Percentiles rank a stretch among this genome's conserved stretches.
Evolutionary conservation across 1,139 yeast species (phyloP).

Genomic region (Waltiozyma solani): DNA sequence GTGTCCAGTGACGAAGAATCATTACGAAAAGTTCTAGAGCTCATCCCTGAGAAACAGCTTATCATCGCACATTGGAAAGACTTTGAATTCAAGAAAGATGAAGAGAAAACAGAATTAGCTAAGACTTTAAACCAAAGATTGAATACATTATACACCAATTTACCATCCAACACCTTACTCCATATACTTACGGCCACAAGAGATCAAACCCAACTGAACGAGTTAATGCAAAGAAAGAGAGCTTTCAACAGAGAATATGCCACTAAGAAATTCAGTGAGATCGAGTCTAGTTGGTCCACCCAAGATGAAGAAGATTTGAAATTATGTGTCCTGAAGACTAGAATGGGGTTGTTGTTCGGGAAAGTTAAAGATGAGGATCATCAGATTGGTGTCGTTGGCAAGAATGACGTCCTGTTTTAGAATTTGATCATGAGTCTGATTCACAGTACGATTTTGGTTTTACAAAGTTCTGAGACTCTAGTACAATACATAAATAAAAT

Average conservation of each 20-base stretch:
- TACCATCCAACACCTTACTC: slow-evolving; percentile 53
- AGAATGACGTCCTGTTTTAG: neutral
- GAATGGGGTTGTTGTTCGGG: slow-evolving; percentile 47
- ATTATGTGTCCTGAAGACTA: slow-evolving; percentile 35
- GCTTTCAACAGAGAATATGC: slow-evolving; percentile 28
- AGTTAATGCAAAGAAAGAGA: slow-evolving; percentile 31
- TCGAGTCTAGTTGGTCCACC: slow-evolving; percentile 42
- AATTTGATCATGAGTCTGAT: too few relatives aligned
- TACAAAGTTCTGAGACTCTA: too few relatives aligned
- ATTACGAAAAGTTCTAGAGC: slow-evolving; percentile 29
- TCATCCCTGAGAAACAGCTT: slow-evolving; percentile 36
- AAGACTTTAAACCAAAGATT: slow-evolving; percentile 35
- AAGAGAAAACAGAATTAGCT: slow-evolving; percentile 12
- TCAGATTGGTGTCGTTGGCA: neutral
- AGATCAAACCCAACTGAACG: slow-evolving; percentile 41
- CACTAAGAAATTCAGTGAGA: slow-evolving; percentile 32
- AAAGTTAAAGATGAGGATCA: slow-evolving; percentile 25
- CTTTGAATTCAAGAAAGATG: slow-evolving; percentile 32
- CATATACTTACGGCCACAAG: slow-evolving; percentile 59
- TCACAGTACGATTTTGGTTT: too few relatives aligned
- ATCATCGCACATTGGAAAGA: slow-evolving; percentile 50
- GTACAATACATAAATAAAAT: too few relatives aligned
- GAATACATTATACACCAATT: slow-evolving; percentile 33
- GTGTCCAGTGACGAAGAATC: slow-evolving; percentile 53
- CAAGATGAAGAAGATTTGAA: slow-evolving; percentile 33